A percentile compares a stretch with the other conserved stretches of the same genome.
phyloP scores from a whole-genome alignment of 2,329 filamentous ascomycete genomes.

The Zelopaecilomyces penicillatus region DNA sequence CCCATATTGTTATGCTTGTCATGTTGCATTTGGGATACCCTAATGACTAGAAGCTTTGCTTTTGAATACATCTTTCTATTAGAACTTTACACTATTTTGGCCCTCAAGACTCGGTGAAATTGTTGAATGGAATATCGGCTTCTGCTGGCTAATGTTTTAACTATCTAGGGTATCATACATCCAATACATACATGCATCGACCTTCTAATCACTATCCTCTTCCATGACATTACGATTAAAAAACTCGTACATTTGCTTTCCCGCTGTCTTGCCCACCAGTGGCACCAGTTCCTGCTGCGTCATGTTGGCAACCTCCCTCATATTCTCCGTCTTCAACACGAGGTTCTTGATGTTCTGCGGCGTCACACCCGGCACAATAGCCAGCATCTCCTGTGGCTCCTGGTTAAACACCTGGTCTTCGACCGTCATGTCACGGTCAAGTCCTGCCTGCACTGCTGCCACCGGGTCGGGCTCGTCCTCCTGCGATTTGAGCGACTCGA shows the following conservation, averaged over 20 bases:
- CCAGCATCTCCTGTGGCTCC: constrained; percentile 84
- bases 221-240: constrained; percentile 61
- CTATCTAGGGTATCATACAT: neutral
- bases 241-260: constrained; percentile 68
- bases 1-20: no score
- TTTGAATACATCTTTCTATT: no score
- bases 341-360: constrained; percentile 68
- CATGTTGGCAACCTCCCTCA: constrained; percentile 83
- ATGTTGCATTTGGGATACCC: no score
- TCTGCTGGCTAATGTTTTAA: no score
- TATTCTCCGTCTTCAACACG: constrained; percentile 63
- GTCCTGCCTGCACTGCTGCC: constrained; percentile 71
- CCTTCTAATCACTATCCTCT: constrained; percentile 26
- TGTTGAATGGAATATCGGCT: no score
- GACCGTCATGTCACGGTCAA: constrained; percentile 48
- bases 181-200: neutral
- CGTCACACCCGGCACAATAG: constrained; percentile 74
- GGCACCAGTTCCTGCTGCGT: constrained; percentile 61
- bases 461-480: constrained; percentile 86
- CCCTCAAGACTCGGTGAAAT: no score
- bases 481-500: constrained; percentile 83
- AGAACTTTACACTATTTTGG: no score
- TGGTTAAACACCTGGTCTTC: constrained; percentile 70
- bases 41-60: no score
- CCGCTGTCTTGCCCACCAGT: constrained; percentile 70